phyloP scores from a whole-genome alignment of 1,139 yeast species.

The Groenewaldozyma sp. region DNA sequence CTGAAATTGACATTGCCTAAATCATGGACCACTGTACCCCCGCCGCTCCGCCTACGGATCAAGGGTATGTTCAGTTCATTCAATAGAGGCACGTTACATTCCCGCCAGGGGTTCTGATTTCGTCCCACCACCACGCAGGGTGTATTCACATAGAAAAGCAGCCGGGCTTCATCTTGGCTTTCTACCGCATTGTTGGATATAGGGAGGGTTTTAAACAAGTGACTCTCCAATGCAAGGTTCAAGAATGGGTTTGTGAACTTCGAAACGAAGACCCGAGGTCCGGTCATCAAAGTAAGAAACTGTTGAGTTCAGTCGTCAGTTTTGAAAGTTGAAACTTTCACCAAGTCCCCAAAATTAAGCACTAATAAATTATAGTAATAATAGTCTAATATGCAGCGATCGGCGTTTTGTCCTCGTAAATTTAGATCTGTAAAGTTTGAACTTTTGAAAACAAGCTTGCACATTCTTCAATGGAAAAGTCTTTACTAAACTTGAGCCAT shows the following conservation, averaged over 20 bases:
- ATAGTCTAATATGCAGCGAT: no score
- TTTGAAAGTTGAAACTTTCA: no score
- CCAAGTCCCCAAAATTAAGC: no score
- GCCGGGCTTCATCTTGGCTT: conserved; percentile 7
- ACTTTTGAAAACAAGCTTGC: no score
- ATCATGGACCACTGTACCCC: conserved; percentile 97
- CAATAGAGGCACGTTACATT: conserved; percentile 57
- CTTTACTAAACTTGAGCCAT: conserved; percentile 45
- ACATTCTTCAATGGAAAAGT: no score
- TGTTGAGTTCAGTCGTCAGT: no score
- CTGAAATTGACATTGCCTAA: conserved; percentile 85
- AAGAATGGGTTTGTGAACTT: conserved; percentile 54
- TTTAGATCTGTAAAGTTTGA: no score
- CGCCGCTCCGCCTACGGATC: conserved; percentile 78
- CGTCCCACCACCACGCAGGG: conserved; percentile 94
- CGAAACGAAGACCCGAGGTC: conserved; percentile 33
- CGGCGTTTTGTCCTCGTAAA: no score
- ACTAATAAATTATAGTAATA: no score
- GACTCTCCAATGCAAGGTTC: conserved; percentile 79
- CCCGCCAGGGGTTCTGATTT: conserved; percentile 93
- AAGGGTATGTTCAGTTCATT: conserved; percentile 51
- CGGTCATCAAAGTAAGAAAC: no score
- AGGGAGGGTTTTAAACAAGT: conserved; percentile 60
- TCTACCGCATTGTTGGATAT: conserved; percentile 27
- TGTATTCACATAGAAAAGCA: conserved; percentile 64